Evolutionary conservation across 2,329 filamentous ascomycete genomes (phyloP).

Genomic region (Metarhizium guizhouense): DNA sequence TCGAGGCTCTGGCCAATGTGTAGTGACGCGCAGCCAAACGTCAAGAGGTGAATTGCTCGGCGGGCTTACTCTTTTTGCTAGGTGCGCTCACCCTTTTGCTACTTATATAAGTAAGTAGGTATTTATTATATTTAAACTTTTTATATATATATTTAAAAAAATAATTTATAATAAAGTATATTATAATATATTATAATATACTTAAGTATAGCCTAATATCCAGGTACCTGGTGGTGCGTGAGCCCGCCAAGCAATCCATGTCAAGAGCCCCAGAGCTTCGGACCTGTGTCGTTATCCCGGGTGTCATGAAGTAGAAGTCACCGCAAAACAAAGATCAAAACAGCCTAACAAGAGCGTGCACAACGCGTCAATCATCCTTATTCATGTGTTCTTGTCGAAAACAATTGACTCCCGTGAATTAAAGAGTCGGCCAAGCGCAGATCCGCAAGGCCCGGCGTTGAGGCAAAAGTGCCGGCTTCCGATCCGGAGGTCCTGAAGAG

Average conservation of each 20-base stretch:
- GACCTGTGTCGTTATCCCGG: background rate
- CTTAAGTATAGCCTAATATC: too few relatives aligned
- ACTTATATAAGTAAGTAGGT: too few relatives aligned
- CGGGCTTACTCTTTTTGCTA: too few relatives aligned
- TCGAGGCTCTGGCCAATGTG: background rate
- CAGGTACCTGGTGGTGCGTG: too few relatives aligned
- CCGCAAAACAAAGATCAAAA: background rate
- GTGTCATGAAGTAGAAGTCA: background rate
- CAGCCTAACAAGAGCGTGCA: background rate
- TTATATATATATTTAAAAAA: too few relatives aligned
- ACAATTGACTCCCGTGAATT: background rate
- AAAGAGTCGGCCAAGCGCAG: background rate
- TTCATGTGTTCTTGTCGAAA: background rate
- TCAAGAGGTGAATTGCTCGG: too few relatives aligned
- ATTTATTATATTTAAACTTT: too few relatives aligned
- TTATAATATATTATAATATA: too few relatives aligned
- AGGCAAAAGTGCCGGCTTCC: too few relatives aligned
- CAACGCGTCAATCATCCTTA: background rate
- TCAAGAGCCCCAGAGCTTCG: background rate
- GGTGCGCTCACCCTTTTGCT: too few relatives aligned
- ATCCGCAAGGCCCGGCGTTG: background rate
- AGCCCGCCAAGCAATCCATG: background rate
- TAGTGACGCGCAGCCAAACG: background rate
- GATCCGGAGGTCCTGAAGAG: too few relatives aligned
- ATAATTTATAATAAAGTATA: too few relatives aligned